Evolutionary conservation across 148 eudicot species (phyloP), one percentile per base, ranked within the genome.

Genomic region (Persicaria tinctoria): DNA sequence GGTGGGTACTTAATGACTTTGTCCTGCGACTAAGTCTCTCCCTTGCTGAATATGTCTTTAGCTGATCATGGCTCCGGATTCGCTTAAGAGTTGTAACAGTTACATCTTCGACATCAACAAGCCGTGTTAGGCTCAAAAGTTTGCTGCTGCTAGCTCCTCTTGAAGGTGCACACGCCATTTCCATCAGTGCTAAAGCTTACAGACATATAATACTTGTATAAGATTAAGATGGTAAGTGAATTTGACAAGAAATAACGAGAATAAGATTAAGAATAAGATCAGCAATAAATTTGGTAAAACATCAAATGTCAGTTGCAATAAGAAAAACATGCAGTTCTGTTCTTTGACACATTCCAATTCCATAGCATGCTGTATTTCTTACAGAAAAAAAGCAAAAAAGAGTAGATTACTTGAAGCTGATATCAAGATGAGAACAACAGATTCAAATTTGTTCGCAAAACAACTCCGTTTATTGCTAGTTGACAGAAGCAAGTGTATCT

Each of bases 1-100:
- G 70, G 10, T 68, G 75, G 17, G 68, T 70, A 49, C 79, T 76
- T 20, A 76, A 14, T 13, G 82, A 80, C 49, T 76, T 66, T 23
- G 82, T 76, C 73, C 74, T 73, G 27, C 77, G 74, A 17, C 73
- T 68, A 12, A 57, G 1, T 54, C 32, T 62, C 45, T 74, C 47
- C 27, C 48, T 73, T 73, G 46, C 53, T 13, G 55, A 16, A 1
- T 20, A 1, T 56, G 23, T 56, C 51, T 70, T 46, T 32, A 77
- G 13, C 18, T 77, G 20, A 44, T 74, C 80, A 32, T 68, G 68
- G 72, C 80, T 80, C 46, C 63, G 41, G 16, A 44, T 49, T 12
- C 77, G 70, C 20, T 46, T 68, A 23, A 80, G 75, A 74, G 51
- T 53, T 11, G 48, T 13, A 3, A 38, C 72, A 2, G 49, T 48